Evolutionary conservation across 83 land plant genomes (phyloP), one percentile per base, ranked within the genome.

Genomic region (Picea abies): DNA sequence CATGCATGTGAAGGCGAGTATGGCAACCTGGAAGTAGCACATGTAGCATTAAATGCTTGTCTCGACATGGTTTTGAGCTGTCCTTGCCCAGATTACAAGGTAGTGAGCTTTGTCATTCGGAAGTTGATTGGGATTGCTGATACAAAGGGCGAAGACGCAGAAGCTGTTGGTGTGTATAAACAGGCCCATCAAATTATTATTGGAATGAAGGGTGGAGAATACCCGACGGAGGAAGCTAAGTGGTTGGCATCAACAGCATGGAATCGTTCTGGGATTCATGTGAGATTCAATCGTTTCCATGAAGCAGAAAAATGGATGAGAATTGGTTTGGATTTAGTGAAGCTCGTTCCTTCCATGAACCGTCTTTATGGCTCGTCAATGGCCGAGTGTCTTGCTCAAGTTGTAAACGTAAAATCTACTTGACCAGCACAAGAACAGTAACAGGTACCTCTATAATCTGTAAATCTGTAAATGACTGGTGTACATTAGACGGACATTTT

Each of bases 231-330:
- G 44, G 99, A 97, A 84, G 95, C 89, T 9, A 97, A 97, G 86
- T 97, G 99, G 99, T 89, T 97, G 67, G 93, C 92, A 5, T 90
- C 88, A 22, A 95, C 98, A 8, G 93, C 98, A 39, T 97, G 99
- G 99, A 97, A 97, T 81, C 84, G 95, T 63, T 92, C 94, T 41
- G 87, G 90, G 5, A 19, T 92, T 47, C 92, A 91, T 4, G 87
- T 88, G 39, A 86, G 91, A 72, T 76, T 97, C 60, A 86, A 83
- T 25, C 90, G 90, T 81, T 65, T 79, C 52, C 79, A 82, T 5
- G 80, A 32, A 12, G 95, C 94, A 11, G 91, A 87, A 76, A 89
- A 85, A 56, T 96, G 99, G 99, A 96, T 96, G 97, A 87, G 81
- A 23, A 73, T 92, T 63, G 98, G 94, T 23, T 63, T 97, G 80